phyloP scores from a whole-genome alignment of 2,329 filamentous ascomycete genomes.

The Colletotrichum destructivum region DNA sequence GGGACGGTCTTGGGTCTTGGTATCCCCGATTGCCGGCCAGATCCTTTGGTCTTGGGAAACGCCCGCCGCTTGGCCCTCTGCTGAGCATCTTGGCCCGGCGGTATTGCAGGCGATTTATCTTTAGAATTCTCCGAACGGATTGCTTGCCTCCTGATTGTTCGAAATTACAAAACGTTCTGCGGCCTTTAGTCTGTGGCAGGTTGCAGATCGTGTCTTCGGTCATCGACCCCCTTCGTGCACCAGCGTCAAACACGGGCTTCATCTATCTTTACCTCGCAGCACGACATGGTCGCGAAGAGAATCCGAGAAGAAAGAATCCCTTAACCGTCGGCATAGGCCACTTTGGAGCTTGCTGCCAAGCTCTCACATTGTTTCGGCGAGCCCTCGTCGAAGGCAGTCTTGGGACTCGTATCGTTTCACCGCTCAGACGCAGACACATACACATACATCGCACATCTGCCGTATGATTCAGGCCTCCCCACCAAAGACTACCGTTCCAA shows the following conservation, averaged over 20 bases:
- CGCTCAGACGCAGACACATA: constrained; percentile 33
- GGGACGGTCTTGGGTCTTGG: constrained; percentile 17
- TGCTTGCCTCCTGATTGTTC: not conserved
- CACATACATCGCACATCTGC: too few species aligned
- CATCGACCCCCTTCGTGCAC: constrained; percentile 5
- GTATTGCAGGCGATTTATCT: not conserved
- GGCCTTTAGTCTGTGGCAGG: constrained; percentile 25
- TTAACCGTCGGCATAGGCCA: not conserved
- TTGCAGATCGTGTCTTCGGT: constrained; percentile 27
- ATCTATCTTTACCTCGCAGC: constrained; percentile 35
- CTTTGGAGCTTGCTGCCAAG: constrained; percentile 30
- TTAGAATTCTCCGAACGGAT: not conserved
- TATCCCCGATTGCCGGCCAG: constrained; percentile 26
- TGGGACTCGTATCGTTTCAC: constrained; percentile 41
- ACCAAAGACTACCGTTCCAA: too few species aligned
- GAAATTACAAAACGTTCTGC: constrained; percentile 9
- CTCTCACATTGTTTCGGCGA: constrained; percentile 26
- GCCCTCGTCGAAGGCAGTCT: constrained; percentile 27
- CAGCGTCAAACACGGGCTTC: constrained; percentile 34
- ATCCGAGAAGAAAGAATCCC: not conserved
- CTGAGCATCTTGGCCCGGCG: not conserved
- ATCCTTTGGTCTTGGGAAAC: constrained; percentile 14
- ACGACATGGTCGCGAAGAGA: not conserved
- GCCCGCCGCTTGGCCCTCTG: constrained; percentile 1
- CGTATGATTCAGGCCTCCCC: too few species aligned